Evolutionary conservation across 2,329 filamentous ascomycete genomes (phyloP), one percentile per base, ranked within the genome.

Genomic region (Alternaria atra): DNA sequence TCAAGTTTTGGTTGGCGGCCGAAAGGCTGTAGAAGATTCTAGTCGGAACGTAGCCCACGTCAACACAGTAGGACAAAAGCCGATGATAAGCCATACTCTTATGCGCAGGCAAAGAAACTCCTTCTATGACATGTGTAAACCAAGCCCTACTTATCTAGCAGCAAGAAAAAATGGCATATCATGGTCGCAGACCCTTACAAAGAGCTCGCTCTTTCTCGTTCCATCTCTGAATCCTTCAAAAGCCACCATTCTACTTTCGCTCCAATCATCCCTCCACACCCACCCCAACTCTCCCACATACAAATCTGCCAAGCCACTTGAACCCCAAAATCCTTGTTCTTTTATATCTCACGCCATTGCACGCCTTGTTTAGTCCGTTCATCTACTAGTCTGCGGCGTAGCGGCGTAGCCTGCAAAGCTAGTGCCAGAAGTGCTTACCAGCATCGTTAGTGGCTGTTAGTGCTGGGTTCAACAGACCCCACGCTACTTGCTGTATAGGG

Each of bases 371-470:
- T 42, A 42, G 39, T 20, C 20, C 39, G 39, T 25, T 25, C 39
- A 25, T 42, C 12, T 42, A 25, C 39, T 42, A 42, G 39, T 25
- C 46, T 50, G 46, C 46, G 46, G 46, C 46, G 46, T 35, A 50
- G 46, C 30, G 46, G 46, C 46, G 46, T 35, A 27, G 46, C 20
- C 46, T 50, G 46, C 46, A 23, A 50, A 23, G 30, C 46, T 50
- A 50, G 46, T 25, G 46, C 20, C 34, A 25, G 46, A 50, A 50
- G 30, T 50, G 46, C 46, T 50, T 50, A 50, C 32, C 46, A 50
- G 46, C 32, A 25, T 50, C 46, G 46, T 50, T 50, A 50, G 46
- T 50, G 46, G 46, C 46, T 50, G 32, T 50, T 50, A 50, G 46
- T 50, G 46, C 46, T 50, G 32, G 30, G 46, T 50, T 50, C 46